Evolutionary conservation across 129 eudicot species (phyloP), one percentile per base, ranked within the genome.

Genomic region (Escallonia rubra): DNA sequence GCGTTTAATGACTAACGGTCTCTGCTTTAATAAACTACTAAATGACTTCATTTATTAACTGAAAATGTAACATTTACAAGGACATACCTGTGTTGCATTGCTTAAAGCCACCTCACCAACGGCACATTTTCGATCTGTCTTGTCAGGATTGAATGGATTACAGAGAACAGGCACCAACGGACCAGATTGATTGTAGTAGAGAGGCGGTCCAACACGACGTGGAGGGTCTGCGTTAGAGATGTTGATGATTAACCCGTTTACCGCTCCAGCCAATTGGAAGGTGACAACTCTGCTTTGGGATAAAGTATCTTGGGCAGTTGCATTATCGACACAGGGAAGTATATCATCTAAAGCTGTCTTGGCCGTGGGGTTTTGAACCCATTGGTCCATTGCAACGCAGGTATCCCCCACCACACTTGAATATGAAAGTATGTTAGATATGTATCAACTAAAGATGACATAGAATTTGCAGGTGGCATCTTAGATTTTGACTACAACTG

Each of bases 351-450:
- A 71, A 45, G 96, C 85, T 6, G 97, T 85, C 65, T 91, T 90
- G 68, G 90, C 92, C 43, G 77, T 76, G 9, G 97, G 96, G 69
- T 87, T 85, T 42, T 67, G 61, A 34, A 87, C 97, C 97, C 97
- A 87, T 23, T 87, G 74, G 47, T 87, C 76, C 96, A 91, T 85
- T 15, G 97, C 96, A 10, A 87, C 87, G 58, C 97, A 91, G 11
- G 90, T 87, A 69, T 91, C 97, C 13, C 90, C 96, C 57, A 74
- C 41, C 52, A 79, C 80, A 72, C 97, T 90, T 9, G 47, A 67
- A 76, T 11, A 40, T 8, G 23, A 53, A 59, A 49, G 63, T 10
- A 8, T 57, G 57, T 85, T 73, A 75, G 68, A 39, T 72, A 44
- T 11, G 14, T 64, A 64, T 41, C 15, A 10, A 42, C 7, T 12